phyloP scores from a whole-genome alignment of 169 alveolate genomes.

The Perkinsus marinus region DNA sequence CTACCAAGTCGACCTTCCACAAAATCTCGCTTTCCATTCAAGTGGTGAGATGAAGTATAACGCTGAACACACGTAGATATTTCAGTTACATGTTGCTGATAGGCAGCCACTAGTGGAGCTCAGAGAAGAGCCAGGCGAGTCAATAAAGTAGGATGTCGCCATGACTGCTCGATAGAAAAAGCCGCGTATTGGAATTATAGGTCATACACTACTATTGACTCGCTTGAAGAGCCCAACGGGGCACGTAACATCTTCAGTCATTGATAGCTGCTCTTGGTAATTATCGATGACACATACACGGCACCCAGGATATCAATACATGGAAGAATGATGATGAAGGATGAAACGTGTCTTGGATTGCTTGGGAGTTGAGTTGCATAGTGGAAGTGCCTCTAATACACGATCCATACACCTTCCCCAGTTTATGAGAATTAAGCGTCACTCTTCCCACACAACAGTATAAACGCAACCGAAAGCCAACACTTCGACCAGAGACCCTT shows the following conservation, averaged over 20 bases:
- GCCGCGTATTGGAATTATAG: background rate
- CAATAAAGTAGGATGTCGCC: background rate
- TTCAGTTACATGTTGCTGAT: background rate
- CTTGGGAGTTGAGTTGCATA: background rate
- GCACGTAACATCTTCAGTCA: background rate
- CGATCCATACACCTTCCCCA: too few relatives aligned
- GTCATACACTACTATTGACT: background rate
- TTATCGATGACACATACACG: background rate
- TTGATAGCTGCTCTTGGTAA: background rate
- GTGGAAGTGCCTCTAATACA: background rate
- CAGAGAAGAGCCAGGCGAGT: background rate
- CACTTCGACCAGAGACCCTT: too few relatives aligned
- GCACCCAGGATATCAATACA: background rate
- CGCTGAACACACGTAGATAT: background rate
- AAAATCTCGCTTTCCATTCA: background rate
- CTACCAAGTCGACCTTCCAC: too few relatives aligned
- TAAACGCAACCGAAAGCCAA: too few relatives aligned
- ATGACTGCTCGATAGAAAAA: background rate
- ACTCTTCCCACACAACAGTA: too few relatives aligned
- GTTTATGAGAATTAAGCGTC: too few relatives aligned
- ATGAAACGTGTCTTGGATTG: background rate
- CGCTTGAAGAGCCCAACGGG: background rate
- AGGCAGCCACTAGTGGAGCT: background rate
- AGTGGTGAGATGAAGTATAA: background rate
- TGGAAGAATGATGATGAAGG: background rate